A percentile compares a stretch with the other conserved stretches of the same genome.
Conservation (phyloP, 305 asterid species). For the Striga hermonthica region DNA sequence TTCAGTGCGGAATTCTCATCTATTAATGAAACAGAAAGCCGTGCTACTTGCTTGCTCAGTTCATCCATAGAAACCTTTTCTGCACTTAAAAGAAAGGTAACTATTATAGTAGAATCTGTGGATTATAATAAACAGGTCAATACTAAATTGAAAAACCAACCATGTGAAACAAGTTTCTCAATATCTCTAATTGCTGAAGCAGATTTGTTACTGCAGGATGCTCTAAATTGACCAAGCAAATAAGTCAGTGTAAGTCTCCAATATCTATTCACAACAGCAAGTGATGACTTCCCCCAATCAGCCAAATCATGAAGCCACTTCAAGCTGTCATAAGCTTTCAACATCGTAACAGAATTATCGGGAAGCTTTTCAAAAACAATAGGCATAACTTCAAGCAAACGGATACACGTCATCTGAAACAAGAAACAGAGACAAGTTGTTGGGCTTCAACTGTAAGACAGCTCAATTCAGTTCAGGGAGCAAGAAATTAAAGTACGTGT, state of each 20-base stretch:
- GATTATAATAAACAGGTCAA: constrained; percentile 26
- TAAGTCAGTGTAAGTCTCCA: constrained; percentile 77
- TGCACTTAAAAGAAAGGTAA: constrained; percentile 43
- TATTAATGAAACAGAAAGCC: constrained; percentile 63
- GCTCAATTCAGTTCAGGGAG: constrained; percentile 30
- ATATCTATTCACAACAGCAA: constrained; percentile 77
- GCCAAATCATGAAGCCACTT: constrained; percentile 82
- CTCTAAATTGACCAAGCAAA: constrained; percentile 66
- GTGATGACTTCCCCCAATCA: constrained; percentile 93
- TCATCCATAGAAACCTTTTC: constrained; percentile 62
- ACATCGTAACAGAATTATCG: constrained; percentile 36
- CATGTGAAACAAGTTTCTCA: constrained; percentile 67
- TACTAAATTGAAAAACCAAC: constrained; percentile 44
- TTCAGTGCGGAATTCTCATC: constrained; percentile 40
- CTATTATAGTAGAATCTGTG: constrained; percentile 18
- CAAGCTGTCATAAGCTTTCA: constrained; percentile 40
- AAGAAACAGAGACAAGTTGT: constrained; percentile 30
- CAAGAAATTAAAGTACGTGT: constrained; percentile 25
- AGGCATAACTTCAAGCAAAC: constrained; percentile 81
- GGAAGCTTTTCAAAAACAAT: constrained; percentile 60
- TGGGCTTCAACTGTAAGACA: constrained; percentile 24
- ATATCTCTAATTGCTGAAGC: constrained; percentile 53
- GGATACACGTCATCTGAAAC: constrained; percentile 88
- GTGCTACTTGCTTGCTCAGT: constrained; percentile 57
- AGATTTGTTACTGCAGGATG: constrained; percentile 50